Base-by-base conservation (phyloP, 805 yeast species). In the Ogataea pilisensis region DNA sequence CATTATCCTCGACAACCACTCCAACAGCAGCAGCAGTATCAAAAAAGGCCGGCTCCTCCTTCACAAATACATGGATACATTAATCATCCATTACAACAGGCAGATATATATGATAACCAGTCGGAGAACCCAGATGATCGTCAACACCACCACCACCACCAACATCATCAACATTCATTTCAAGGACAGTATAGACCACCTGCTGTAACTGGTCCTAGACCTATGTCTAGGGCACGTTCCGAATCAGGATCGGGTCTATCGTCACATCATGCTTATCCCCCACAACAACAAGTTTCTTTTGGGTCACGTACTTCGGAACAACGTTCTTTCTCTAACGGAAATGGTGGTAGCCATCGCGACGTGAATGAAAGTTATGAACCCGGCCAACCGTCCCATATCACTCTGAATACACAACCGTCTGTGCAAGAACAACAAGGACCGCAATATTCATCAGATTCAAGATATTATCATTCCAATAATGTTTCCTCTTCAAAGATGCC, bases 81-180 rank as follows among this genome's bases (percentile, higher is more conserved):
- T 13, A 34, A 29, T 2, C 50, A 43, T 35, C 48, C 50, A 5
- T 21, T 46, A 14, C 50, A 46, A 30, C 42, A 44, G 29, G 27
- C 11, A 14, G 16, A 29, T 11, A 29, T 14, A 6, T 29, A 29
- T 16, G 14, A 16, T 16, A 29, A 29, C 14, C 31, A 29, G 14
- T 6, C 11, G n/a, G n/a, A n/a, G n/a, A n/a, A n/a, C 18, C 19
- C 18, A 5, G 19, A 6, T 29, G 19, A 29, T n/a, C 31, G 5
- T 14, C 13, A 27, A 8, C 26, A 20, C 4, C 42, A 22, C 25
- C 37, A 33, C 17, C 28, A 31, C 13, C 39, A 26, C 8, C 41
- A 35, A 5, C 38, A 39, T 7, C 35, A 34, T 3, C 39, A 31
- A 2, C 38, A 40, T 9, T 35, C 22, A 14, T 43, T 25, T n/a